phyloP scores from a whole-genome alignment of 768 basidiomycete species.

The Cantharellus cinnabarinus region DNA sequence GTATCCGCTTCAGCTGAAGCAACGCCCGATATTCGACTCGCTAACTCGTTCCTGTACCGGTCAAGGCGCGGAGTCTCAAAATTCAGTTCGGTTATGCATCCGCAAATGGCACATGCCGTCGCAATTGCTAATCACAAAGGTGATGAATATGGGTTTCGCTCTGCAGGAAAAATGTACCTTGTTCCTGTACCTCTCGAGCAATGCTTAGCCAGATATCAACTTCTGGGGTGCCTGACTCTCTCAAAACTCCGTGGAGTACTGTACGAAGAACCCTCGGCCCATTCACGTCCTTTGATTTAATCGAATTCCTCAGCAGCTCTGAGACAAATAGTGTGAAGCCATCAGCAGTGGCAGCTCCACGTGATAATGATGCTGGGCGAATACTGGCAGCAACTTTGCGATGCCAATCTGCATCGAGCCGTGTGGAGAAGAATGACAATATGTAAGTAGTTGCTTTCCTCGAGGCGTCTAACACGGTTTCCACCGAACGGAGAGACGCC shows the following conservation, averaged over 20 bases:
- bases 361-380: background rate
- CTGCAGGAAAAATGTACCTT: slow-evolving; percentile 24
- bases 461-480: slow-evolving; percentile 18
- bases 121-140: slow-evolving; percentile 33
- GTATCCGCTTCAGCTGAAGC: slow-evolving; percentile 38
- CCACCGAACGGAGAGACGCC: slow-evolving; percentile 19
- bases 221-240: slow-evolving; percentile 39
- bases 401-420: slow-evolving; percentile 27
- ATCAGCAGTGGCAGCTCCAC: background rate
- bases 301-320: background rate
- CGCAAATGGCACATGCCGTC: slow-evolving; percentile 43
- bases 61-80: slow-evolving; percentile 54
- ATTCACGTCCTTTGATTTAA: background rate
- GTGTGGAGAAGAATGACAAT: slow-evolving; percentile 27
- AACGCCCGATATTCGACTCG: slow-evolving; percentile 56
- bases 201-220: slow-evolving; percentile 58
- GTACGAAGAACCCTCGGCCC: slow-evolving; percentile 31
- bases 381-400: slow-evolving; percentile 19
- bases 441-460: slow-evolving; percentile 44
- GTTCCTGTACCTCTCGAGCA: slow-evolving; percentile 41
- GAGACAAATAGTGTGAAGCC: too few species aligned
- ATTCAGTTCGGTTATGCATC: slow-evolving; percentile 37
- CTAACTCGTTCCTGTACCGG: slow-evolving; percentile 75
- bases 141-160: background rate
- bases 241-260: slow-evolving; percentile 38